A percentile compares a stretch with the other conserved stretches of the same genome.
phyloP scores from a whole-genome alignment of 495 filamentous ascomycete species.

The Penicillium waksmanii region DNA sequence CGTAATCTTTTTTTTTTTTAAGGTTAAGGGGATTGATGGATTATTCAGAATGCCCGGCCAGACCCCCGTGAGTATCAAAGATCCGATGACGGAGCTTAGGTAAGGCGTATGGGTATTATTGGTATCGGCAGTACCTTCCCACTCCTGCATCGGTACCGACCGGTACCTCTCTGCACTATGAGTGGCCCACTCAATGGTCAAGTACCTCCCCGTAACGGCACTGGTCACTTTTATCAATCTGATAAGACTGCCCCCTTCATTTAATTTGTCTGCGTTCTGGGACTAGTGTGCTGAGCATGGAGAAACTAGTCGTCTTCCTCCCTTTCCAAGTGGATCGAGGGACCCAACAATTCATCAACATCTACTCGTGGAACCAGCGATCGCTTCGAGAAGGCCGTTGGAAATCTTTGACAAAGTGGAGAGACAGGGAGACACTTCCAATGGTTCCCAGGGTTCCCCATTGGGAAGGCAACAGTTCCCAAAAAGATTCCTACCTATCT shows the following conservation, averaged over 20 bases:
- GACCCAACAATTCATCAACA: background rate
- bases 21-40: slow-evolving; percentile 3
- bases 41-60: slow-evolving; percentile 16
- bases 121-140: slow-evolving; percentile 13
- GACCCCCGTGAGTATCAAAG: background rate
- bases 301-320: slow-evolving; percentile 6
- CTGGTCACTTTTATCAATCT: slow-evolving; percentile 31
- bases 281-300: slow-evolving; percentile 14
- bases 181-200: background rate
- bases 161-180: slow-evolving; percentile 10
- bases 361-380: slow-evolving; percentile 2
- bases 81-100: slow-evolving; percentile 26
- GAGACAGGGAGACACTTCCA: background rate
- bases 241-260: slow-evolving; percentile 24
- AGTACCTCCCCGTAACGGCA: slow-evolving; percentile 8
- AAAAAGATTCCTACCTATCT: background rate
- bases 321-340: slow-evolving; percentile 15
- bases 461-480: background rate
- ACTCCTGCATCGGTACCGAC: slow-evolving; percentile 1
- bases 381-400: slow-evolving; percentile 20
- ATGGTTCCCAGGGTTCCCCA: background rate
- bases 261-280: slow-evolving; percentile 16
- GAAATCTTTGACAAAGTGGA: background rate
- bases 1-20: background rate
- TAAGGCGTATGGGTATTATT: slow-evolving; percentile 7